Evolutionary conservation across 2,329 filamentous ascomycete species (phyloP).

Genomic region (Neopestalotiopsis clavispora): DNA sequence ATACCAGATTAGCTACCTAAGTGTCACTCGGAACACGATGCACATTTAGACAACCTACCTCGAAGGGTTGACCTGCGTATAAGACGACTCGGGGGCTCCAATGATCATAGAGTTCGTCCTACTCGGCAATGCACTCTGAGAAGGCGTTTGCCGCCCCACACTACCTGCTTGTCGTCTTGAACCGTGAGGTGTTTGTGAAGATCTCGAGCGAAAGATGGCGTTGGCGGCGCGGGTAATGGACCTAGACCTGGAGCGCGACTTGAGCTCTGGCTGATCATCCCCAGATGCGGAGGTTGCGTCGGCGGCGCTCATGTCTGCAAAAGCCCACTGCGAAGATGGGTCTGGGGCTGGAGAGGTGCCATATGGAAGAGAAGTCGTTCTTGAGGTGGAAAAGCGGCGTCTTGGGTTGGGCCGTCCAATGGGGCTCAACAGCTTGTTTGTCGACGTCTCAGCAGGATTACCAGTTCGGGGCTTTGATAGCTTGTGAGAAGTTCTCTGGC

Average conservation of each 20-base stretch:
- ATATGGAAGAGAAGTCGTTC: constrained; percentile 31
- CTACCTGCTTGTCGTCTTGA: constrained; percentile 32
- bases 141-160: constrained; percentile 30
- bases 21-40: constrained; percentile 2
- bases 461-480: constrained; percentile 55
- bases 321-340: constrained; percentile 23
- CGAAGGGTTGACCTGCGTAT: constrained; percentile 22
- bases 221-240: constrained; percentile 27
- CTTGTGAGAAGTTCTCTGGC: constrained; percentile 48
- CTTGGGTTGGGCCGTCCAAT: constrained; percentile 38
- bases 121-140: constrained; percentile 28
- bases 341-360: constrained; percentile 26
- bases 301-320: constrained; percentile 9
- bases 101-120: constrained; percentile 39
- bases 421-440: constrained; percentile 45
- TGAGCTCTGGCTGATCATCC: constrained; percentile 8
- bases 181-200: constrained; percentile 32
- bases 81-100: constrained; percentile 24
- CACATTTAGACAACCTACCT: constrained; percentile 20
- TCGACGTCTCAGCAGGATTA: constrained; percentile 40
- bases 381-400: constrained; percentile 33
- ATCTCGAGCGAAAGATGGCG: constrained; percentile 43
- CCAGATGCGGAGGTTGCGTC: constrained; percentile 17
- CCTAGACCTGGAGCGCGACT: constrained; percentile 5
- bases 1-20: constrained; percentile 11